Evolutionary conservation across 2,329 filamentous ascomycete species (phyloP), one percentile per base, ranked within the genome.

Genomic region (Penicillium occitanis): DNA sequence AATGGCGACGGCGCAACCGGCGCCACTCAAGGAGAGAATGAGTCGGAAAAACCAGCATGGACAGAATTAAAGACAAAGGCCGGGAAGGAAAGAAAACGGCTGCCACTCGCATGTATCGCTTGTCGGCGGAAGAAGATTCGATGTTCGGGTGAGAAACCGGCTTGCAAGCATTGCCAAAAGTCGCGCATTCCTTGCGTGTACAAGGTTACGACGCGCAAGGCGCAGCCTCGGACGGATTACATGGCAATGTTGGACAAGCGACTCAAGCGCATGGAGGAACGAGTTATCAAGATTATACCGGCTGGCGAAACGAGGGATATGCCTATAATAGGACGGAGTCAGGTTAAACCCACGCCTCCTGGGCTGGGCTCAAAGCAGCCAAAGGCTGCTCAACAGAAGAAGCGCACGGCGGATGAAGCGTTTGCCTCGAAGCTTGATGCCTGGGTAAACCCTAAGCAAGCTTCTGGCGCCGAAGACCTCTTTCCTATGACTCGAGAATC

Each of bases 231-330:
- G 62, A 98, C 95, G 19, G 95, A 98, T 78, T 98, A 98, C 78
- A 98, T 98, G 95, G 93, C 93, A 50, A 98, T 98, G 93, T 82
- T 98, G 72, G 95, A 98, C 80, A 97, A 97, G 80, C 87, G 95
- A 63, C 79, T 98, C 70, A 97, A 96, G 82, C 86, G 94, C 66
- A 98, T 98, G 95, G 95, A 99, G 78, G 94, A 98, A 73, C 90
- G 94, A 65, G 95, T 98, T 69, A 96, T 98, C 80, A 97, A 97
- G 77, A 90, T 94, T 66, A 90, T 98, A 33, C 94, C 95, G 0
- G 96, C 94, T 75, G 87, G 92, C 50, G 93, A 96, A 69, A 86
- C 91, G 69, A 88, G 90, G 50, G 82, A 87, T 30, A 84, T 90
- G 66, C 82, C 85, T 8, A 83, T 85, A 7, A 89, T 96, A 44